A percentile compares a stretch with the other conserved stretches of the same genome.
Evolutionary conservation across 805 yeast genomes (phyloP).

Genomic region (Kluyveromyces siamensis): DNA sequence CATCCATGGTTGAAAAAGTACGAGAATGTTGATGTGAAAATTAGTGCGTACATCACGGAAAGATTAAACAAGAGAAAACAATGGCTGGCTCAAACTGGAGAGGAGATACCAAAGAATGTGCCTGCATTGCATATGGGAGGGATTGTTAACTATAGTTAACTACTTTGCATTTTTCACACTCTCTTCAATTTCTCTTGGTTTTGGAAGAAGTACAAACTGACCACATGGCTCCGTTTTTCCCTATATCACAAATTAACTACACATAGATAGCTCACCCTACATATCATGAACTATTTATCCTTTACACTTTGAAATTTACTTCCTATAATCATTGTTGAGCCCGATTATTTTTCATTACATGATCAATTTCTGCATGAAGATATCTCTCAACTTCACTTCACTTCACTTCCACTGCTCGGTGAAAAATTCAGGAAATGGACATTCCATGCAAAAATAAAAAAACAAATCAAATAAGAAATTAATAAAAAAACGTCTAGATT

Average conservation of each 20-base stretch:
- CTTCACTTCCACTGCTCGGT: too few relatives aligned
- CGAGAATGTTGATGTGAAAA: constrained; percentile 31
- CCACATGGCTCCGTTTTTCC: not conserved
- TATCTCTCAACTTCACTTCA: too few relatives aligned
- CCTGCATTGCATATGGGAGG: constrained; percentile 33
- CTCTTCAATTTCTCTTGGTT: not conserved
- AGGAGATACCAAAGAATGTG: constrained; percentile 19
- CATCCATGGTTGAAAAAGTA: constrained; percentile 76
- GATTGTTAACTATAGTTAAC: constrained; percentile 5
- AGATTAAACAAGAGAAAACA: constrained; percentile 26
- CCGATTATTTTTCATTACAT: too few relatives aligned
- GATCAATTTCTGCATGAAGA: too few relatives aligned
- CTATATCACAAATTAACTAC: not conserved
- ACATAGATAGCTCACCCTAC: not conserved
- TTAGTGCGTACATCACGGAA: constrained; percentile 31
- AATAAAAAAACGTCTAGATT: too few relatives aligned
- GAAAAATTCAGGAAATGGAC: too few relatives aligned
- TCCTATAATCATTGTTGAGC: not conserved
- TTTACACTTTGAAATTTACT: too few relatives aligned
- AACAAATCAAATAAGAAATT: too few relatives aligned
- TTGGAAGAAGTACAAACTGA: not conserved
- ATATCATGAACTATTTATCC: not conserved
- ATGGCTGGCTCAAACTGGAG: constrained; percentile 20
- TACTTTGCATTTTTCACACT: not conserved
- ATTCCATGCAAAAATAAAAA: too few relatives aligned